These are phyloP conservation scores for Protea cynaroides DNA, from an alignment of 164 flowering plant genomes.

Conservation along the genomic window DNA sequence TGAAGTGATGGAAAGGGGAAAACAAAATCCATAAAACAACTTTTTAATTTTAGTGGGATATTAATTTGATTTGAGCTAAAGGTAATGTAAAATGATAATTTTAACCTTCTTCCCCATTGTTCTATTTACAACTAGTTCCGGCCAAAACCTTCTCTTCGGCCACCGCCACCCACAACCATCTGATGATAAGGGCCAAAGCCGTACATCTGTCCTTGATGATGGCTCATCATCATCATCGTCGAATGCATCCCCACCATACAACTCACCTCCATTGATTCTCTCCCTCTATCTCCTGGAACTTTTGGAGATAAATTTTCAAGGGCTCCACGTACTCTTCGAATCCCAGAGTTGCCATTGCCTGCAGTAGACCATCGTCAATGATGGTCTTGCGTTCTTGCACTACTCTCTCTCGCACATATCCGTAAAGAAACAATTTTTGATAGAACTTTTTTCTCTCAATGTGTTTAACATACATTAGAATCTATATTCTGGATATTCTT, in stretches of 20 bases:
- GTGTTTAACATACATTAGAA: too few relatives aligned
- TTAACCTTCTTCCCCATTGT: too few relatives aligned
- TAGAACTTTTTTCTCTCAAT: too few relatives aligned
- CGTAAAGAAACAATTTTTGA: too few relatives aligned
- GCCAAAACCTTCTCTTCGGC: too few relatives aligned
- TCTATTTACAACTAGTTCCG: too few relatives aligned
- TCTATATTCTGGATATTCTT: too few relatives aligned
- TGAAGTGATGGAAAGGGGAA: too few relatives aligned
- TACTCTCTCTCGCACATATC: slow-evolving; percentile 51
- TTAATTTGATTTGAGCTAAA: too few relatives aligned
- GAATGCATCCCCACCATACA: slow-evolving; percentile 18
- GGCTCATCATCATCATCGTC: slow-evolving; percentile 32
- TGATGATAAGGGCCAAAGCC: slow-evolving; percentile 31
- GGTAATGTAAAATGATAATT: too few relatives aligned
- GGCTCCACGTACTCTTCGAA: slow-evolving; percentile 52
- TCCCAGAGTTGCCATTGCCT: slow-evolving; percentile 46
- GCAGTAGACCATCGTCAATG: slow-evolving; percentile 41
- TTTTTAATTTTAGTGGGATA: too few relatives aligned
- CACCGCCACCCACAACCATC: slow-evolving; percentile 7
- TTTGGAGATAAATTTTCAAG: slow-evolving; percentile 34
- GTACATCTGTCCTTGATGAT: slow-evolving; percentile 29
- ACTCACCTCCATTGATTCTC: slow-evolving; percentile 27
- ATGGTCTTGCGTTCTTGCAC: slow-evolving; percentile 49
- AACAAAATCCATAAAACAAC: too few relatives aligned
- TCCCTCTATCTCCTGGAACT: slow-evolving; percentile 47